Percentiles rank a stretch among this genome's conserved stretches.
Conservation (phyloP, 2,329 filamentous ascomycete species). For the Plectosphaerella cucumerina region DNA sequence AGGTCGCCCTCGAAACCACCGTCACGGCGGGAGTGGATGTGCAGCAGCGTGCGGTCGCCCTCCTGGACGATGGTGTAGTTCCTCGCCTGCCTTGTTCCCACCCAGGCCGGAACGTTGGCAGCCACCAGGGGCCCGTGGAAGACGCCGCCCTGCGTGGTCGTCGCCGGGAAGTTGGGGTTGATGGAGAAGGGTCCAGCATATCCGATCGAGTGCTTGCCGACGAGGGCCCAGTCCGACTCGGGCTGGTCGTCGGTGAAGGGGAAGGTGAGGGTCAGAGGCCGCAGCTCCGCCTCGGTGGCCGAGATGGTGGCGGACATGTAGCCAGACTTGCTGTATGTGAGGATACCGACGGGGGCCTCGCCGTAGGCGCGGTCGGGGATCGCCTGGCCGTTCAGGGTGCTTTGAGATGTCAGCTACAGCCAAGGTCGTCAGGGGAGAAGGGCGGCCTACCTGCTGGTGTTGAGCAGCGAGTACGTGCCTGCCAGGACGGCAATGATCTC, state of each 20-base stretch:
- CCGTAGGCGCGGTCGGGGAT: slow-evolving; percentile 14
- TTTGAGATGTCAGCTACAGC: not conserved
- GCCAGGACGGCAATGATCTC: slow-evolving; percentile 11
- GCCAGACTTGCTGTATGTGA: slow-evolving; percentile 19
- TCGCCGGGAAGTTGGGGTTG: slow-evolving; percentile 15
- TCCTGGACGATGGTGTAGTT: slow-evolving; percentile 15
- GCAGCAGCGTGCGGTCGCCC: slow-evolving; percentile 4
- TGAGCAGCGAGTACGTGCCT: slow-evolving; percentile 11
- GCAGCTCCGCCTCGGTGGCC: slow-evolving; percentile 18
- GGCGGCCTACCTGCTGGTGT: slow-evolving; percentile 9
- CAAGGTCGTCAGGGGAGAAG: accelerated
- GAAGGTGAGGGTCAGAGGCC: slow-evolving; percentile 17
- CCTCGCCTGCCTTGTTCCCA: slow-evolving; percentile 13
- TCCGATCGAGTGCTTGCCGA: slow-evolving; percentile 19
- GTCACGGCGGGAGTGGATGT: slow-evolving; percentile 8
- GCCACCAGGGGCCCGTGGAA: slow-evolving; percentile 20
- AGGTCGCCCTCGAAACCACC: slow-evolving; percentile 10
- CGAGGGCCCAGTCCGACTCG: slow-evolving; percentile 20
- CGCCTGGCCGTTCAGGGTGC: slow-evolving; percentile 10
- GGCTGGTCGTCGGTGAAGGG: slow-evolving; percentile 15
- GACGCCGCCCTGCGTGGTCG: slow-evolving; percentile 14
- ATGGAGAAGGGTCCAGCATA: slow-evolving; percentile 20
- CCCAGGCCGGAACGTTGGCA: slow-evolving; percentile 20
- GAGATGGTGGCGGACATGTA: slow-evolving; percentile 23
- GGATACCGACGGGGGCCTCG: slow-evolving; percentile 15